Evolutionary conservation across 2,329 filamentous ascomycete species (phyloP).

Genomic region (Trichoderma pleuroti): DNA sequence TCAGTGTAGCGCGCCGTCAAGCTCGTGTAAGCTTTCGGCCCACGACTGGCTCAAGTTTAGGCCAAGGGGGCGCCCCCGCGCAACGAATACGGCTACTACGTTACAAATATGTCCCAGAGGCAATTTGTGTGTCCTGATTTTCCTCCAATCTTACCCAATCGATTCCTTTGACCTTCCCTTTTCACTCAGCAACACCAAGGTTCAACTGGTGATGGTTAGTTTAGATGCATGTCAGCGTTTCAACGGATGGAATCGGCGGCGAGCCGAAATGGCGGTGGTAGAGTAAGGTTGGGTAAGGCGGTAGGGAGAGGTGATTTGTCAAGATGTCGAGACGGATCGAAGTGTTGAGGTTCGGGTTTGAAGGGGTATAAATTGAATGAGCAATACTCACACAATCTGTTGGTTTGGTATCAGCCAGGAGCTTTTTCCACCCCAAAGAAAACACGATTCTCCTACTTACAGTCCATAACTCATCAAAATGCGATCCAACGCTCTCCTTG

Average conservation of each 20-base stretch:
- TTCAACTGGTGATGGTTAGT: background rate
- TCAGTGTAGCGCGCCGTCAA: background rate
- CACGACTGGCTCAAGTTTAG: background rate
- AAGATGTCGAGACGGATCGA: background rate
- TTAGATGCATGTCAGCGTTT: background rate
- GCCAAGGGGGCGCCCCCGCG: background rate
- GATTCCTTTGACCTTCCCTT: background rate
- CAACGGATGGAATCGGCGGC: background rate
- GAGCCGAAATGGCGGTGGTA: background rate
- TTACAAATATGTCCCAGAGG: background rate
- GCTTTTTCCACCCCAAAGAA: background rate
- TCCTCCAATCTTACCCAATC: constrained; percentile 1
- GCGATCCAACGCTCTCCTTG: constrained; percentile 11
- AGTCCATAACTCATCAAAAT: background rate
- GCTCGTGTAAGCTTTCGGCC: constrained; percentile 1
- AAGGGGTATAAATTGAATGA: background rate
- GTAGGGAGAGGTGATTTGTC: background rate
- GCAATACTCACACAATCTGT: too few species aligned
- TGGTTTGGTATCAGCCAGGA: background rate
- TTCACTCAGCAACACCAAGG: background rate
- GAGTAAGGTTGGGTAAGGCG: background rate
- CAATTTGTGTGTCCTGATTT: background rate
- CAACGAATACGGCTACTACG: background rate
- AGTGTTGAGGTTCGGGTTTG: background rate
- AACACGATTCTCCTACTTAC: background rate